Percentiles rank a stretch among this genome's conserved stretches.
These are phyloP conservation scores for Galerina marginata DNA, from an alignment of 768 basidiomycete species.

Conservation along the genomic window DNA sequence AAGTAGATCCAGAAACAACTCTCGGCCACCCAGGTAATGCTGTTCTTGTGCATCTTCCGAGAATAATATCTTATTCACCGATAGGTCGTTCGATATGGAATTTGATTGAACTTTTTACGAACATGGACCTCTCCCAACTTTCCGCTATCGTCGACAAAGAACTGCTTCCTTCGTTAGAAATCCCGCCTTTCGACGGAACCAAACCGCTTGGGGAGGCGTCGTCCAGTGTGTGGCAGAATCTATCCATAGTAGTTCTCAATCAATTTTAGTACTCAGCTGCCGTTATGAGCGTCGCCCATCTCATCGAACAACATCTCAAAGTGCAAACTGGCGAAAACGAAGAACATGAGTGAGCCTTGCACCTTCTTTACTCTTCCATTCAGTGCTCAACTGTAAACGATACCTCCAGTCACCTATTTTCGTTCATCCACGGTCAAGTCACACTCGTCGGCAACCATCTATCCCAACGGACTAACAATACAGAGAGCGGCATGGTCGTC, in stretches of 20 bases:
- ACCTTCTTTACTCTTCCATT: not conserved
- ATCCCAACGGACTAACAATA: constrained; percentile 21
- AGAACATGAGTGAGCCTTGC: constrained; percentile 39
- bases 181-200: constrained; percentile 41
- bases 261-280: constrained; percentile 45
- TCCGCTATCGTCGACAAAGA: constrained; percentile 60
- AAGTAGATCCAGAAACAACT: constrained; percentile 28
- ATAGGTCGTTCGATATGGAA: constrained; percentile 58
- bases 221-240: constrained; percentile 13
- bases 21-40: constrained; percentile 34
- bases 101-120: constrained; percentile 68
- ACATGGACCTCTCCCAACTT: constrained; percentile 70
- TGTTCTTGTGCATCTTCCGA: not conserved
- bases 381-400: constrained; percentile 14
- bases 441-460: constrained; percentile 32
- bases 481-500: constrained; percentile 52
- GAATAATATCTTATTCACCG: not conserved
- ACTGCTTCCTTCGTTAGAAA: constrained; percentile 51
- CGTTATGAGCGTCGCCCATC: constrained; percentile 45
- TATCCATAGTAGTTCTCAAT: not conserved
- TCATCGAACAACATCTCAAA: constrained; percentile 51
- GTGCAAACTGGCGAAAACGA: constrained; percentile 38
- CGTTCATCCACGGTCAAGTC: constrained; percentile 60
- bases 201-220: constrained; percentile 29
- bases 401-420: constrained; percentile 45